Evolutionary conservation across 1,284 basidiomycete genomes (phyloP).

Genomic region (Meira nashicola): DNA sequence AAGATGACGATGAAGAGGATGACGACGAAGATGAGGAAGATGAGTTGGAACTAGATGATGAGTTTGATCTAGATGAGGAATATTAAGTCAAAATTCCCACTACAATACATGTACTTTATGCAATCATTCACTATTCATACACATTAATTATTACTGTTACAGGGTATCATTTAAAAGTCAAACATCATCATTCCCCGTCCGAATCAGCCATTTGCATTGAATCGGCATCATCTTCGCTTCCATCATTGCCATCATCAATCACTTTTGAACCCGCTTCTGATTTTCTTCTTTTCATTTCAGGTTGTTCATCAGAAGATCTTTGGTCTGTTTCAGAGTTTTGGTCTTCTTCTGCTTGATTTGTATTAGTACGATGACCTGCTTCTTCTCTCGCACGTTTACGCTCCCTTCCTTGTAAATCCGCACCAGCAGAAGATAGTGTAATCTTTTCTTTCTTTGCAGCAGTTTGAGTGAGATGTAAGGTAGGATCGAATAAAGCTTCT

Average conservation of each 20-base stretch:
- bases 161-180: too few species aligned
- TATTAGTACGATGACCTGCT: conserved; percentile 28
- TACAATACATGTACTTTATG: neutral
- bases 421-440: conserved; percentile 55
- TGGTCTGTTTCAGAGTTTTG: too few species aligned
- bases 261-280: too few species aligned
- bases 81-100: neutral
- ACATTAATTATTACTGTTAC: neutral
- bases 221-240: neutral
- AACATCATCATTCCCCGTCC: too few species aligned
- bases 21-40: neutral
- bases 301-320: too few species aligned
- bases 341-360: neutral
- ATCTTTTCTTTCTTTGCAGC: conserved; percentile 33
- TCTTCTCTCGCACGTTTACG: conserved; percentile 60
- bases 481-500: conserved; percentile 33
- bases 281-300: too few species aligned
- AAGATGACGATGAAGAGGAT: conserved; percentile 4
- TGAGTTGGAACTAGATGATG: neutral
- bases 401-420: conserved; percentile 65
- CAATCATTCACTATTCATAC: neutral
- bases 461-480: conserved; percentile 17
- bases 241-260: neutral
- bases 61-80: neutral
- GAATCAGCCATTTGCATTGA: too few species aligned